Conservation (phyloP, 1,284 basidiomycete species). For the Boletellus sp. region DNA sequence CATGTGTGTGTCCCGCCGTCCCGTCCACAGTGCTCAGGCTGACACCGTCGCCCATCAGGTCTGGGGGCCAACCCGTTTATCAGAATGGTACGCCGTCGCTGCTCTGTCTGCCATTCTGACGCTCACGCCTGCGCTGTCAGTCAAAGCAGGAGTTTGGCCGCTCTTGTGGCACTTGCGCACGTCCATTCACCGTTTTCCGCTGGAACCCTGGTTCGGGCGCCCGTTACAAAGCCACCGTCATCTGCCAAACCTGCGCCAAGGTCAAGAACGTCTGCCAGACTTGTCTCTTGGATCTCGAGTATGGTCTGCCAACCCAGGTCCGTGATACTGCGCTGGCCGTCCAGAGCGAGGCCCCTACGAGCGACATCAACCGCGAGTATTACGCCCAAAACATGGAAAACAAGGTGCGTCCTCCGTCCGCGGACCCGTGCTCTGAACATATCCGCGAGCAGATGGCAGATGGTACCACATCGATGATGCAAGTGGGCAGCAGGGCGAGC, state of each 20-base stretch:
- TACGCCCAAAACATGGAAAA: constrained; percentile 95
- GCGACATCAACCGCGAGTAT: constrained; percentile 96
- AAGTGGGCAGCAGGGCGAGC: constrained; percentile 59
- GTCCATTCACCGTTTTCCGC: constrained; percentile 95
- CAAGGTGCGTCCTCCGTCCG: constrained; percentile 49
- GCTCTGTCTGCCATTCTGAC: not conserved
- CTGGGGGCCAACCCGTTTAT: constrained; percentile 86
- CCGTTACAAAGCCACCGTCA: constrained; percentile 96
- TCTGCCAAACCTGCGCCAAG: constrained; percentile 98
- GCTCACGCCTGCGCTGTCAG: constrained; percentile 39
- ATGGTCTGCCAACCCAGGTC: constrained; percentile 94
- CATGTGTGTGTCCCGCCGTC: constrained; percentile 55
- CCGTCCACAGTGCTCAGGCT: constrained; percentile 3
- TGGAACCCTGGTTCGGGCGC: constrained; percentile 96
- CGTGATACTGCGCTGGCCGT: constrained; percentile 91
- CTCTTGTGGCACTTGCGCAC: constrained; percentile 93
- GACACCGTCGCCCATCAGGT: constrained; percentile 48
- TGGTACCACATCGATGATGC: constrained; percentile 64
- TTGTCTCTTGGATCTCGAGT: constrained; percentile 94
- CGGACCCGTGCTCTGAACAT: constrained; percentile 1
- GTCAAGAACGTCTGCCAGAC: constrained; percentile 99
- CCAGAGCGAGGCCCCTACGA: constrained; percentile 86
- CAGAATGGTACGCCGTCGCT: constrained; percentile 67
- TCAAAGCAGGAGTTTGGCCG: constrained; percentile 95
- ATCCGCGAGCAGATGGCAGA: constrained; percentile 47